A percentile compares a stretch with the other conserved stretches of the same genome.
Evolutionary conservation across 2,329 filamentous ascomycete genomes (phyloP).

Genomic region (Colletotrichum salicis): DNA sequence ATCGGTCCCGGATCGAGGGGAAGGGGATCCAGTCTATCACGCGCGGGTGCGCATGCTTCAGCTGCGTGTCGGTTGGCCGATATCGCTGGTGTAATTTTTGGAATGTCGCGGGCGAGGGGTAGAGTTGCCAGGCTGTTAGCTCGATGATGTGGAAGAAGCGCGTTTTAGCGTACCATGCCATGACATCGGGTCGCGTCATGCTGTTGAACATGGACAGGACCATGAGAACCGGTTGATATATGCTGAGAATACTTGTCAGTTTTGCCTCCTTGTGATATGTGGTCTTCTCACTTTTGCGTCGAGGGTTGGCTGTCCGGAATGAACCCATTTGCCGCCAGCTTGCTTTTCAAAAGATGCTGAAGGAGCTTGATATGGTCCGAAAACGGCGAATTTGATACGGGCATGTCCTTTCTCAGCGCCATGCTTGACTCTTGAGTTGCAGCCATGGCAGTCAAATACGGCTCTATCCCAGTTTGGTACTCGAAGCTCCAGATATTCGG

Average conservation of each 20-base stretch:
- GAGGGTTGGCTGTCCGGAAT: neutral
- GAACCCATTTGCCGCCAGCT: conserved; percentile 37
- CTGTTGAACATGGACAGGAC: conserved; percentile 48
- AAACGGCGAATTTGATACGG: conserved; percentile 44
- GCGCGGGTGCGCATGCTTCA: conserved; percentile 39
- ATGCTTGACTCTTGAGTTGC: conserved; percentile 39
- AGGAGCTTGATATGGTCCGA: conserved; percentile 45
- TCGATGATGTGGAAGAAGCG: conserved; percentile 48
- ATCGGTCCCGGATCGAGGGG: conserved; percentile 41
- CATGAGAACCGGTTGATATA: conserved; percentile 44
- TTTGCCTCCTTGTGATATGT: neutral
- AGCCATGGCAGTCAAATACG: conserved; percentile 40
- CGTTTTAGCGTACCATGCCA: conserved; percentile 53
- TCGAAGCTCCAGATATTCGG: conserved; percentile 45
- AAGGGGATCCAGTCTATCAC: conserved; percentile 44
- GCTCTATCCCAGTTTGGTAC: conserved; percentile 45
- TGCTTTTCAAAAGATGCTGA: conserved; percentile 40
- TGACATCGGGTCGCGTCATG: conserved; percentile 47
- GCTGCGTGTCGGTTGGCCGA: conserved; percentile 42
- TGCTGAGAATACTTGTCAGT: neutral
- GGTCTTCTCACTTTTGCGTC: conserved; percentile 8
- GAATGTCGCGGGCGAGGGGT: conserved; percentile 42
- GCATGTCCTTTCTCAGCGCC: conserved; percentile 40
- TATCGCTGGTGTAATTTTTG: conserved; percentile 43
- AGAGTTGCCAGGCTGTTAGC: conserved; percentile 47